Evolutionary conservation across 345 rosid species (phyloP).

Genomic region (Eucalyptus globulus): DNA sequence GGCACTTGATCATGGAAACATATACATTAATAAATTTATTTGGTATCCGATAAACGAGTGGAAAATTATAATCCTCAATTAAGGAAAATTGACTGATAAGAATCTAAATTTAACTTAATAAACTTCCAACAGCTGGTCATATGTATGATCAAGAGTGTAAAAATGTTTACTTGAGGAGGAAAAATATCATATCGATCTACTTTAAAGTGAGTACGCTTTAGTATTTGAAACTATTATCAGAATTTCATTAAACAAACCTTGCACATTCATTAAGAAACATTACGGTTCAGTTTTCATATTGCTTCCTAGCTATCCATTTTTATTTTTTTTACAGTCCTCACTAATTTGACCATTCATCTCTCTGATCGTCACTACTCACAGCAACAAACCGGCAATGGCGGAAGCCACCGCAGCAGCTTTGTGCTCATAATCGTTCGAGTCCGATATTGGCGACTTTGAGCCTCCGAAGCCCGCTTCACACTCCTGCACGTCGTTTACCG

Average conservation of each 20-base stretch:
- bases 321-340: neutral
- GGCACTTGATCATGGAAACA: neutral
- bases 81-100: neutral
- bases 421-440: neutral
- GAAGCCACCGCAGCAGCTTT: conserved; percentile 4
- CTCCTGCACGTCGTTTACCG: neutral
- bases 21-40: neutral
- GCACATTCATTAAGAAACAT: neutral
- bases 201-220: neutral
- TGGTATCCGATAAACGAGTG: neutral
- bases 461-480: conserved; percentile 9
- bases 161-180: neutral
- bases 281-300: neutral
- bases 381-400: conserved; percentile 13
- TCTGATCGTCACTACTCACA: neutral
- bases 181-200: neutral
- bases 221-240: neutral
- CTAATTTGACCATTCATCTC: neutral
- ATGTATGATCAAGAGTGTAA: neutral
- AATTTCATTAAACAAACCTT: neutral
- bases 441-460: conserved; percentile 6
- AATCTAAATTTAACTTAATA: neutral
- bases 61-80: neutral
- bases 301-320: neutral
- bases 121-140: neutral